Evolutionary conservation across 1,139 yeast species (phyloP).

Genomic region (Debaryomyces sp.): DNA sequence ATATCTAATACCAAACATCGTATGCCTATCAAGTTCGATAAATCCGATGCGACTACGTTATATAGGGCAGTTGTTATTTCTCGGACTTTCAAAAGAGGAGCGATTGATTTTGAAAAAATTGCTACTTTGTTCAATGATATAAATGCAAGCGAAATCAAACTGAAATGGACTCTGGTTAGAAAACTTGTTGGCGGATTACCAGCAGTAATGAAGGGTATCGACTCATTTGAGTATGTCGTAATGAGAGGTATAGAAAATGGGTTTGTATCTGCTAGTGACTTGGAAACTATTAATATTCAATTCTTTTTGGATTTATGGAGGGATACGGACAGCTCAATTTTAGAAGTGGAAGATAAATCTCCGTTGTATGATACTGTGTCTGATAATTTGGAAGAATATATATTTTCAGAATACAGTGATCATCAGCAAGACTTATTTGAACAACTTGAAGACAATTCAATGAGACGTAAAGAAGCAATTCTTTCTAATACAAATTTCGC

Average conservation of each 20-base stretch:
- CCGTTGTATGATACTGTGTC: slow-evolving; percentile 33
- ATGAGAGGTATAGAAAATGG: slow-evolving; percentile 55
- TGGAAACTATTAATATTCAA: slow-evolving; percentile 50
- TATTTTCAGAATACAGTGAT: slow-evolving; percentile 22
- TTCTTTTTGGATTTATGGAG: slow-evolving; percentile 62
- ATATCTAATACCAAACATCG: slow-evolving; percentile 20
- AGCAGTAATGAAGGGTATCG: slow-evolving; percentile 54
- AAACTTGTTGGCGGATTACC: slow-evolving; percentile 56
- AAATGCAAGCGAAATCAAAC: slow-evolving; percentile 42
- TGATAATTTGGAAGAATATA: slow-evolving; percentile 34
- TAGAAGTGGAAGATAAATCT: slow-evolving; percentile 35
- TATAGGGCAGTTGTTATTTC: slow-evolving; percentile 66
- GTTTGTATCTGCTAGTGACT: slow-evolving; percentile 43
- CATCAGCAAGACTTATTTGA: slow-evolving; percentile 32
- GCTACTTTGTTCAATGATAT: slow-evolving; percentile 44
- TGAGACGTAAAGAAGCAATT: slow-evolving; percentile 56
- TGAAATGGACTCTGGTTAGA: slow-evolving; percentile 65
- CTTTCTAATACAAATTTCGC: slow-evolving; percentile 43
- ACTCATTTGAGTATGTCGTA: slow-evolving; percentile 62
- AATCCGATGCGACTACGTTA: slow-evolving; percentile 50
- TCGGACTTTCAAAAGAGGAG: slow-evolving; percentile 50
- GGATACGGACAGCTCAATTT: slow-evolving; percentile 42
- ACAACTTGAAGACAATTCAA: slow-evolving; percentile 48
- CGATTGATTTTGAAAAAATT: slow-evolving; percentile 63
- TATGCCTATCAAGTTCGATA: slow-evolving; percentile 32